Base-by-base conservation (phyloP, 805 yeast species). In the Tanozyma kutaoensis region DNA sequence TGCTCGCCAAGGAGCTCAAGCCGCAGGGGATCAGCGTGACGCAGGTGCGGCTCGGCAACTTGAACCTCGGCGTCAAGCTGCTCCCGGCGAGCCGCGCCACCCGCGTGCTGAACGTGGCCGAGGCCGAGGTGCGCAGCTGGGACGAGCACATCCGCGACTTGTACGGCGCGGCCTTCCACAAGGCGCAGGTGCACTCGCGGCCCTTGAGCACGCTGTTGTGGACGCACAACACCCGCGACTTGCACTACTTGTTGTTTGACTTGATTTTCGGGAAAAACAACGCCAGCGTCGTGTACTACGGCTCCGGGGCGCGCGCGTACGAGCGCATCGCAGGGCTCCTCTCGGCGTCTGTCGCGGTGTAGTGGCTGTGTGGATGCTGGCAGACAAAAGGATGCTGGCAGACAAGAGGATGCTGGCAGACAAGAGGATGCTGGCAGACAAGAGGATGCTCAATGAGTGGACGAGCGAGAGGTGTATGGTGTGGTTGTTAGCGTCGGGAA, bases 111-210 rank as follows among this genome's bases (percentile, higher is more conserved):
- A 45, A 39, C 25, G 40, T 55, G 14, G 40, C 46, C 15, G 48
- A 51, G 20, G 48, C 63, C 2, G 66, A 60, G 36, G 43, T 58
- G 12, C 39, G 56, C 14, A 41, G 52, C 28, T 60, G 66, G 66
- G 37, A 43, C 26, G 50, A 50, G 4, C 52, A 50, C 15, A 53
- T 53, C 31, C 54, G 44, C 31, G 26, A 29, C 3, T 38, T 59
- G 12, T 59, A 59, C 33, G 55, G 50, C 10, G 35, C 31, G 9
- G 43, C 39, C 17, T 58, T 58, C 29, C 37, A 53, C 24, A 38
- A 37, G 19, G 34, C 58, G 10, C 62, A 55, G 30, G 40, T 33
- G 17, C 42, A 35, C 24, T 32, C 55, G 1, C 45, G 37, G 14
- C 58, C 63, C 0, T 41, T 55, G 6, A 59, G 57, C 12, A 38